Base-by-base conservation (phyloP, 2,329 filamentous ascomycete genomes). In the Xylariomycetidae sp. region DNA sequence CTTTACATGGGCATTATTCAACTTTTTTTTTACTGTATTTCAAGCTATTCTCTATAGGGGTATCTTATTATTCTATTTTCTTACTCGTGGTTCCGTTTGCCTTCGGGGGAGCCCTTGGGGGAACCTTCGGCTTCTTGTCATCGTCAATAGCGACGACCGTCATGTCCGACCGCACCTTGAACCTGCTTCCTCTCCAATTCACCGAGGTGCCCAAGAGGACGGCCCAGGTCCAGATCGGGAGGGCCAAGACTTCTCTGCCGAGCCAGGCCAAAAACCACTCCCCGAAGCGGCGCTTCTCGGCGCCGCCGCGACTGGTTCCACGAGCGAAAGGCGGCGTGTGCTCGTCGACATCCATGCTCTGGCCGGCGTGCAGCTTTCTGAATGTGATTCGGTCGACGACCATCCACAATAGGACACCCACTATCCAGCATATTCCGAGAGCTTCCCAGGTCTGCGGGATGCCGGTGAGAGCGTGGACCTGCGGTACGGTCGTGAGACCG, bases 151-250 rank as follows among this genome's bases (percentile, higher is more conserved):
- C 66, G 5, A 70, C 65, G 1, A 94, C 90, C 31, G 80, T 85
- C 71, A 90, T 90, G 56, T 97, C 85, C 47, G 87, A 72, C 2
- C 82, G 78, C 2, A 97, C 89, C 49, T 75, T 77, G 56, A 97
- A 97, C 17, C 68, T 74, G 51, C 81, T 82, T 0, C 89, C 90
- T 35, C 92, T 70, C 94, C 92, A 98, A 33, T 77, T 77, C 1
- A 98, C 87, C 0, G 81, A 90, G 2, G 84, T 79, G 0, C 92
- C 92, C n/a, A 90, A 82, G 48, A 87, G 77, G 14, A 96, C 85
- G 1, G 92, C 92, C 77, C 83, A 88, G 0, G 78, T 66, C 92
- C 92, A 98, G 38, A 98, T 83, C 0, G 89, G 89, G 28, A 95
- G 66, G 0, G 92, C 89, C 7, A 96, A 67, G 0, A 77, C 45